phyloP scores from a whole-genome alignment of 495 filamentous ascomycete species.

The Podospora pseudoanserina region DNA sequence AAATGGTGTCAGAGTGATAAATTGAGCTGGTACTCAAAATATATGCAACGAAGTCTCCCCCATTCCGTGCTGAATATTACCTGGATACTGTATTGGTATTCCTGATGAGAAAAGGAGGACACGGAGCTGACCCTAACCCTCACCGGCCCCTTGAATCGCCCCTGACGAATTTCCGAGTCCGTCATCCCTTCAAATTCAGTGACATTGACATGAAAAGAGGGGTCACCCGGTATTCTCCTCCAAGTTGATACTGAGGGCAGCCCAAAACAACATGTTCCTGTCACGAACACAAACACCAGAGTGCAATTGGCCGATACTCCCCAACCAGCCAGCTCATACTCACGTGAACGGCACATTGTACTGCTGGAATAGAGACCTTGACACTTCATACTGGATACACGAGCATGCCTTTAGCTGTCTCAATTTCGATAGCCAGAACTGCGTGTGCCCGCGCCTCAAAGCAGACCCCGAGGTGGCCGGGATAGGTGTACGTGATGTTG shows the following conservation, averaged over 20 bases:
- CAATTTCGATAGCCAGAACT: constrained; percentile 3
- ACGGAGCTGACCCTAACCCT: not conserved
- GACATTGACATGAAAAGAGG: not conserved
- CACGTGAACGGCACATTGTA: constrained; percentile 9
- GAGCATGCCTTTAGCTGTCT: constrained; percentile 1
- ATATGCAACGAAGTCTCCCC: not conserved
- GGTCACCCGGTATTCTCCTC: not conserved
- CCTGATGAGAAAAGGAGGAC: not conserved
- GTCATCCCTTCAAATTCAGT: not conserved
- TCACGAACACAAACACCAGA: not conserved
- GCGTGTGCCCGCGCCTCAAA: constrained; percentile 7
- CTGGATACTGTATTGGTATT: not conserved
- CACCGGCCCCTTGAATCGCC: not conserved
- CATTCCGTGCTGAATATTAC: not conserved
- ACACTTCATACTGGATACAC: constrained; percentile 1
- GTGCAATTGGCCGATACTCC: not conserved
- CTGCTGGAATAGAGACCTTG: constrained; percentile 5
- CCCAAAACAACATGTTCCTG: not conserved
- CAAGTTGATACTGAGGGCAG: not conserved
- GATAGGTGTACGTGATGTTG: not conserved
- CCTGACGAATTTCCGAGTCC: not conserved
- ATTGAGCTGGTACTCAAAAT: not conserved
- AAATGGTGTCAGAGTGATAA: not conserved
- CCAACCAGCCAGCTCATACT: not conserved
- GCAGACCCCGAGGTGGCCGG: constrained; percentile 9